Evolutionary conservation across 768 basidiomycete genomes (phyloP).

Genomic region (Butyriboletus loyo): DNA sequence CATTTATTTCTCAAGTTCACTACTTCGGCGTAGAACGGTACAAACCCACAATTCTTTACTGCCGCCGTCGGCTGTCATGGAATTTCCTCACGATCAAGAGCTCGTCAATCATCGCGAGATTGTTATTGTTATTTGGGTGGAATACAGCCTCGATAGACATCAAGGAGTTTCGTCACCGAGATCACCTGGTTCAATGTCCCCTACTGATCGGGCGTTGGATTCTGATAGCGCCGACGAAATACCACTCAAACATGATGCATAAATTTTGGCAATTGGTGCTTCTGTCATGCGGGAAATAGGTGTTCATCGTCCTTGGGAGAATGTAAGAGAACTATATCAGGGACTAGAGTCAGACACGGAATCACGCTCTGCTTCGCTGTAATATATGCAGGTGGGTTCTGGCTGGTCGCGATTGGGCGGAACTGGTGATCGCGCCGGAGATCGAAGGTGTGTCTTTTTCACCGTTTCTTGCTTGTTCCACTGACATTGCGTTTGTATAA

Average conservation of each 20-base stretch:
- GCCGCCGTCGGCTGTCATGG: slow-evolving; percentile 39
- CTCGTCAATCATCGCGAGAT: slow-evolving; percentile 86
- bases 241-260: slow-evolving; percentile 60
- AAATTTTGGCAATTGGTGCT: slow-evolving; percentile 62
- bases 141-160: slow-evolving; percentile 89
- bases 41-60: slow-evolving; percentile 41
- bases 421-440: slow-evolving; percentile 68
- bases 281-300: slow-evolving; percentile 76
- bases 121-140: slow-evolving; percentile 95
- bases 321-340: slow-evolving; percentile 38
- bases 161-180: slow-evolving; percentile 54
- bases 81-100: slow-evolving; percentile 44
- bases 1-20: slow-evolving; percentile 91
- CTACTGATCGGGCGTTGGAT: slow-evolving; percentile 23
- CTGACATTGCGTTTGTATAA: slow-evolving; percentile 20
- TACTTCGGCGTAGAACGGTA: slow-evolving; percentile 73
- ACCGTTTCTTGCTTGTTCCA: slow-evolving; percentile 59
- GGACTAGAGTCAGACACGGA: slow-evolving; percentile 59
- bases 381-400: slow-evolving; percentile 96
- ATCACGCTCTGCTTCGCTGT: slow-evolving; percentile 90
- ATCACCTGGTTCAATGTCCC: slow-evolving; percentile 39
- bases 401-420: slow-evolving; percentile 67
- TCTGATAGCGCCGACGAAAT: slow-evolving; percentile 22
- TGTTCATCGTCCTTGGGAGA: slow-evolving; percentile 38
- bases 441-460: slow-evolving; percentile 76